These are phyloP conservation scores for Eucalyptus polybractea DNA, from an alignment of 345 rosid species.

Conservation along the genomic window DNA sequence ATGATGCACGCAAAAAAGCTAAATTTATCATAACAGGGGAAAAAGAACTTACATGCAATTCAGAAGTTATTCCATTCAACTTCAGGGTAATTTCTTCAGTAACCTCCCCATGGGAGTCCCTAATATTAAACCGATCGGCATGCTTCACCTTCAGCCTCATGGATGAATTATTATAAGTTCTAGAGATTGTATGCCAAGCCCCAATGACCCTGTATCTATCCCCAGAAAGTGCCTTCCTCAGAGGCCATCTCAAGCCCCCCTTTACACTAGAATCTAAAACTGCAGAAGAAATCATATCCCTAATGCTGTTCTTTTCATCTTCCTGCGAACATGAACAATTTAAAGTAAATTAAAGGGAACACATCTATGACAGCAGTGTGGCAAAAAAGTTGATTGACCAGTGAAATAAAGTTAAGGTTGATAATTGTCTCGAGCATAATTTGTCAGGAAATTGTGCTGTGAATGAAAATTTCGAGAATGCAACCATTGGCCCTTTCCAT, in stretches of 20 bases:
- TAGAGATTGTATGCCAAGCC: conserved; percentile 29
- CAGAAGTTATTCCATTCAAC: conserved; percentile 33
- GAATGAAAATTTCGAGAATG: background rate
- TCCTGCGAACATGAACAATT: conserved; percentile 21
- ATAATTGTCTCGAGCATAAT: background rate
- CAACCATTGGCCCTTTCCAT: background rate
- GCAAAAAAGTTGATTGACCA: background rate
- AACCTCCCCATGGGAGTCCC: conserved; percentile 16
- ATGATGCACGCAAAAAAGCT: background rate
- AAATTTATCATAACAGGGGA: background rate
- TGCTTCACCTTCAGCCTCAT: conserved; percentile 36
- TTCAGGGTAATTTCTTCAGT: conserved; percentile 28
- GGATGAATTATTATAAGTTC: conserved; percentile 21
- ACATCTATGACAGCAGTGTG: background rate
- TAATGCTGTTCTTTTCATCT: conserved; percentile 33
- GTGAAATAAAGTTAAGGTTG: background rate
- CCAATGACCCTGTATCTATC: conserved; percentile 32
- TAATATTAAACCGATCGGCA: conserved; percentile 48
- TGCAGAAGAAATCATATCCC: conserved; percentile 31
- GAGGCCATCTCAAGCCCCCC: conserved; percentile 68
- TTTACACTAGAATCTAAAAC: conserved; percentile 45
- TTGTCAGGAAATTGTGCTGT: background rate
- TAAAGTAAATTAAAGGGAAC: background rate
- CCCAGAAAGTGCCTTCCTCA: conserved; percentile 22
- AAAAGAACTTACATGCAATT: conserved; percentile 1